Evolutionary conservation across 192 early-diverging fungal species (phyloP), one percentile per base, ranked within the genome.

Genomic region (Gonapodya sp.): DNA sequence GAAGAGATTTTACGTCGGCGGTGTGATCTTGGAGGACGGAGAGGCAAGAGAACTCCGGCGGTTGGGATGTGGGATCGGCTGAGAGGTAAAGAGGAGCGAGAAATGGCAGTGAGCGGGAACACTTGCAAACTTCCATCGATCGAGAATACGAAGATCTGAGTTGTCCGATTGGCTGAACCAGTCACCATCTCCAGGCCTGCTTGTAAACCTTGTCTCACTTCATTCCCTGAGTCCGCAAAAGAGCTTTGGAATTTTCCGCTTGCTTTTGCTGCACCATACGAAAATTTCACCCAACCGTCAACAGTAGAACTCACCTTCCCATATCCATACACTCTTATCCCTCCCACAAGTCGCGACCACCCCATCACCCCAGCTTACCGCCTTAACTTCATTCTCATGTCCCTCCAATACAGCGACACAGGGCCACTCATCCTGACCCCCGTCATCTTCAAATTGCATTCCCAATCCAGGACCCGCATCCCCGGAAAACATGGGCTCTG

Each of bases 301-400:
- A n/a, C n/a, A 14, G 8, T 16, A 31, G 34, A 77, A 16, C 36
- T 32, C 74, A 88, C 90, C 90, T 83, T 99, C 97, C 97, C 97
- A 99, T 81, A 99, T 95, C 97, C 97, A 99, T 35, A 99, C 96
- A 86, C 94, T 96, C 85, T 97, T 98, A 86, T 99, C 97, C 35
- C 97, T 87, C 34, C 94, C 93, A 82, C 97, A 98, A 1, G 97
- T 99, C 14, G 97, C 94, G 36, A 99, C 84, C 32, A 99, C 87
- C 1, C 91, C 85, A 14, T 95, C 96, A 0, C 91, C 89, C 33
- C 90, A 99, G 14, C 94, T 88, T 36, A 98, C 94, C 36, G 91
- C 89, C 85, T 99, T 99, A 37, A 95, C 95, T 86, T 99, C 97
- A 85, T 98, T 98, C 86, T 99, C 97, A 85, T 99, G 97, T 36